phyloP scores from a whole-genome alignment of 305 asterid genomes.

The Ruellia speciosa region DNA sequence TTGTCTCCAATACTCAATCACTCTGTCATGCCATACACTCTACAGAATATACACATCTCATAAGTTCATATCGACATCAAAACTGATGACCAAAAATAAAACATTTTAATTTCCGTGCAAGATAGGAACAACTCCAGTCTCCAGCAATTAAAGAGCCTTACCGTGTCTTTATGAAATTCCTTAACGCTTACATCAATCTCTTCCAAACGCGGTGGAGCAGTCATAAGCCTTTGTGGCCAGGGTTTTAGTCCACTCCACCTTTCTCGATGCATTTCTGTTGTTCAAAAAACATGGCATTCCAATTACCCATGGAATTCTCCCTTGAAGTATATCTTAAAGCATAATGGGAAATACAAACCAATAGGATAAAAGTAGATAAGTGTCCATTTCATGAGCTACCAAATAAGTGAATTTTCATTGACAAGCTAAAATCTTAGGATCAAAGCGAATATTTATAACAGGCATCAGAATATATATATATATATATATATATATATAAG shows the following conservation, averaged over 20 bases:
- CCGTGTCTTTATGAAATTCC: slow-evolving; percentile 59
- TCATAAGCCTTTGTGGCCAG: slow-evolving; percentile 79
- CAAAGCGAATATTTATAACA: no score
- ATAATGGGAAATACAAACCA: background rate
- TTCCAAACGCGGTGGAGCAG: slow-evolving; percentile 67
- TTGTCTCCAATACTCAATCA: slow-evolving; percentile 71
- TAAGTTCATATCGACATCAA: slow-evolving; percentile 11
- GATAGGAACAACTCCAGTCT: slow-evolving; percentile 9
- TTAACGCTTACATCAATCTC: slow-evolving; percentile 52
- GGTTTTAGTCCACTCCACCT: slow-evolving; percentile 72
- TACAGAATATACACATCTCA: slow-evolving; percentile 28
- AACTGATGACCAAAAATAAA: slow-evolving; percentile 9
- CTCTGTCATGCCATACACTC: slow-evolving; percentile 66
- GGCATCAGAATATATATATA: no score
- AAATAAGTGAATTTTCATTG: no score
- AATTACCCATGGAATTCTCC: background rate
- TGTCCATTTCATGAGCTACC: no score
- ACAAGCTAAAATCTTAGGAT: no score
- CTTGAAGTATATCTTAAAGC: no score
- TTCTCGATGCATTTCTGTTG: slow-evolving; percentile 63
- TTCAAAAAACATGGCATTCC: slow-evolving; percentile 7
- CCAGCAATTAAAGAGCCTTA: slow-evolving; percentile 27
- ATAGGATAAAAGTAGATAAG: no score
- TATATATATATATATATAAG: no score
- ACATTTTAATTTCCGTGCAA: background rate